Percentiles rank a stretch among this genome's conserved stretches.
phyloP scores from a whole-genome alignment of 805 yeast species.

The Metschnikowia amazonensis region DNA sequence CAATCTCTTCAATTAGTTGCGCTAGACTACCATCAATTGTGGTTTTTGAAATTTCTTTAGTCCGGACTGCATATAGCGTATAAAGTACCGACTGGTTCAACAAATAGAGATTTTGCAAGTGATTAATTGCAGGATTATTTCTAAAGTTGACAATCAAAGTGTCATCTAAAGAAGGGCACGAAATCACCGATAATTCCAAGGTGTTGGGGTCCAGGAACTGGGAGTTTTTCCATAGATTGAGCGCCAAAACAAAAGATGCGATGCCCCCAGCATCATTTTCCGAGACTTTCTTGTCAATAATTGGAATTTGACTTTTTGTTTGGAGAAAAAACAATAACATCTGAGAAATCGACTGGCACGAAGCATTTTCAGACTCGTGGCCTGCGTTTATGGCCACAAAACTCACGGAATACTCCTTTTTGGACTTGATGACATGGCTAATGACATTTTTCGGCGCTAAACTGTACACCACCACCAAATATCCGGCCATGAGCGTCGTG shows the following conservation, averaged over 20 bases:
- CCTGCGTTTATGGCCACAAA: conserved; percentile 5
- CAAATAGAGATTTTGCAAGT: conserved; percentile 22
- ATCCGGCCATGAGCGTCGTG: conserved; percentile 7
- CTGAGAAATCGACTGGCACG: neutral
- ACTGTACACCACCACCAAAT: conserved; percentile 11
- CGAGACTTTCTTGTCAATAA: neutral
- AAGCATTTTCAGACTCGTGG: neutral
- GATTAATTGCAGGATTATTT: conserved; percentile 15
- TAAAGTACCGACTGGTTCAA: conserved; percentile 20
- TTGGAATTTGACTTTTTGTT: neutral
- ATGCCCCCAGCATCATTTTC: conserved; percentile 3
- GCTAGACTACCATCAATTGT: conserved; percentile 4
- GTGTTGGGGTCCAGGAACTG: conserved; percentile 7
- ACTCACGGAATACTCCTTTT: conserved; percentile 10
- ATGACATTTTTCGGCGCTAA: conserved; percentile 13
- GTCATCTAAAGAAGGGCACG: conserved; percentile 5
- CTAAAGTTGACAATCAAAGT: conserved; percentile 19
- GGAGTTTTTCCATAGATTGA: conserved; percentile 17
- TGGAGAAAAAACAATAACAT: neutral
- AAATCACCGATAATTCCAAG: neutral
- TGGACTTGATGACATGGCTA: conserved; percentile 23
- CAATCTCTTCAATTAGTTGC: conserved; percentile 4
- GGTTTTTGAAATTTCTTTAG: neutral
- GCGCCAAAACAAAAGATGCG: conserved; percentile 13
- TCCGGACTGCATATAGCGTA: conserved; percentile 15